Evolutionary conservation across 345 rosid genomes (phyloP).

Genomic region (Salix suchowensis): DNA sequence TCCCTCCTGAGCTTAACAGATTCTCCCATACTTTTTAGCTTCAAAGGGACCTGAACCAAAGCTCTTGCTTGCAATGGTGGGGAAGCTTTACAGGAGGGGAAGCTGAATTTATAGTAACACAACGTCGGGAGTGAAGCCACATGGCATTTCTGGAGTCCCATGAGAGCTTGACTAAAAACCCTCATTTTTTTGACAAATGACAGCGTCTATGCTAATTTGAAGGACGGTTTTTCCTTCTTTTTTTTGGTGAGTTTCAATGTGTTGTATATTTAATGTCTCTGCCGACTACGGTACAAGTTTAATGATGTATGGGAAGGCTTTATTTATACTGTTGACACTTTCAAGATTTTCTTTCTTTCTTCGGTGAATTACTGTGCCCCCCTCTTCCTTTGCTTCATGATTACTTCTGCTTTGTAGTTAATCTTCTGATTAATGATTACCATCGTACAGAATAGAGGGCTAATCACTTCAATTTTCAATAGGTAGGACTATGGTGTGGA

Average conservation of each 20-base stretch:
- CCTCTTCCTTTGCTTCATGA: constrained; percentile 7
- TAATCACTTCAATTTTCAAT: neutral
- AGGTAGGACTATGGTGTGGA: neutral
- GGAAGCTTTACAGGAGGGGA: neutral
- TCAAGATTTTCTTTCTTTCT: neutral
- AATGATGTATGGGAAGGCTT: neutral
- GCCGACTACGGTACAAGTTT: constrained; percentile 18
- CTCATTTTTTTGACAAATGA: neutral
- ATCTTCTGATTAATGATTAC: constrained; percentile 26
- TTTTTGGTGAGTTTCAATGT: neutral
- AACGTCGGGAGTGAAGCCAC: constrained; percentile 27
- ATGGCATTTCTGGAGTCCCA: constrained; percentile 23
- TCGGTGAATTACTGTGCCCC: neutral
- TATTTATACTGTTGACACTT: neutral
- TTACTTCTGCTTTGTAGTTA: constrained; percentile 19
- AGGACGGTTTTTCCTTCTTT: no score
- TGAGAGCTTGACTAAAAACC: constrained; percentile 21
- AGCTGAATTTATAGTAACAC: constrained; percentile 32
- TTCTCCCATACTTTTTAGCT: constrained; percentile 38
- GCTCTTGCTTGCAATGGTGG: neutral
- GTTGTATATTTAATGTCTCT: neutral
- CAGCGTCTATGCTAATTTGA: neutral
- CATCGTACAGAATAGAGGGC: neutral
- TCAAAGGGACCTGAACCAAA: neutral
- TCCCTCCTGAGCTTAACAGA: constrained; percentile 88